Percentiles rank a stretch among this genome's conserved stretches.
These are phyloP conservation scores for Lipomyces starkeyi DNA, from an alignment of 805 yeast species.

Conservation along the genomic window DNA sequence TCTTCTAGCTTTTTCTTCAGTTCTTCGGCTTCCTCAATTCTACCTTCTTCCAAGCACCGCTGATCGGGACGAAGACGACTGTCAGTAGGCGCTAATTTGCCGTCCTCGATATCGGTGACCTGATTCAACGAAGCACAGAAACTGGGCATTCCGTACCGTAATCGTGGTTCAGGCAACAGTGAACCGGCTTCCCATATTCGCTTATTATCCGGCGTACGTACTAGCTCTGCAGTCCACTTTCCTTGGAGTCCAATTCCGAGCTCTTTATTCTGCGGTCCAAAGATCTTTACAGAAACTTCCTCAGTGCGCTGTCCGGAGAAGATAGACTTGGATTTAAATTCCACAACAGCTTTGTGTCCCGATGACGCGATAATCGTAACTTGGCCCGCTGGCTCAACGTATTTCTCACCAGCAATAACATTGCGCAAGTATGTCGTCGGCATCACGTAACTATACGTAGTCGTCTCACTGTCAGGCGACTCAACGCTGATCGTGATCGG, in stretches of 20 bases:
- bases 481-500: conserved; percentile 61
- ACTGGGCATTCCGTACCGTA: conserved; percentile 83
- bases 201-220: conserved; percentile 46
- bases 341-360: conserved; percentile 73
- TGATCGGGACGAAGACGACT: conserved; percentile 91
- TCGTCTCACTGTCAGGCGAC: conserved; percentile 46
- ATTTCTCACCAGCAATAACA: conserved; percentile 92
- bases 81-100: conserved; percentile 77
- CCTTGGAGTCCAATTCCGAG: conserved; percentile 56
- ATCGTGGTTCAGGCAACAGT: conserved; percentile 60
- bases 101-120: conserved; percentile 72
- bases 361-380: conserved; percentile 66
- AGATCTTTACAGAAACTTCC: conserved; percentile 54
- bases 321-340: conserved; percentile 81
- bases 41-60: conserved; percentile 69
- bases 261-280: conserved; percentile 44
- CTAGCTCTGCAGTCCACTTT: conserved; percentile 79
- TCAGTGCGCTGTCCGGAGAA: conserved; percentile 82
- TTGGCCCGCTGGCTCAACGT: conserved; percentile 80
- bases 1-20: conserved; percentile 75
- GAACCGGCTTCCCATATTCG: conserved; percentile 72
- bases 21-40: conserved; percentile 72
- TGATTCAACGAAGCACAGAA: conserved; percentile 85
- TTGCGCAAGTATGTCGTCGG: conserved; percentile 86
- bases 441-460: conserved; percentile 69